Base-by-base conservation (phyloP, 768 basidiomycete genomes). In the Amanita polypyramis region DNA sequence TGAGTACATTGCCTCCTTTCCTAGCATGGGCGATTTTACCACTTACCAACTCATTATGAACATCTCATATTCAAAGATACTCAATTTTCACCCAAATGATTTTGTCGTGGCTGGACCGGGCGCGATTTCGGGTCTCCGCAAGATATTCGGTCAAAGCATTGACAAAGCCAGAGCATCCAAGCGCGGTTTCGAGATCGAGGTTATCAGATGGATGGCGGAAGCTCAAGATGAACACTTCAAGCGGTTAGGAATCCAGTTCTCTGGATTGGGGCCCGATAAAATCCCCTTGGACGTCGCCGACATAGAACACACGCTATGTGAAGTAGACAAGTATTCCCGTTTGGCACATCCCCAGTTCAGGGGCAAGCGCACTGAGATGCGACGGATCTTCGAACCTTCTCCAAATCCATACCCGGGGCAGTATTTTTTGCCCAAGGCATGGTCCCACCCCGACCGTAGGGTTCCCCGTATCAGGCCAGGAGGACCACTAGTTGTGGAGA, bases 271-370 rank as follows among this genome's bases (percentile, higher is more conserved):
- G 14, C 68, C 72, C 0, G 51, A 70, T 2, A 54, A 58, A 12
- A 65, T 75, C 10, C 74, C 75, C 5, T 76, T 83, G 70, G 70
- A 73, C 54, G 64, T 86, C 42, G 76, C 79, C 32, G 87, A 90
- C 59, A 67, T 89, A 45, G 87, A 90, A 65, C 87, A 90, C 59
- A 70, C 79, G 1, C 63, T 89, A 12, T 90, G 87, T 63, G 87
- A 90, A 59, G 70, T 82, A 38, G 83, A 87, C 64, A 85, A 88
- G 58, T 89, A 88, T 56, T 69, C 77, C 35, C 80, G 85, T 39
- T 65, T 65, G n/a, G 66, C 62, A 15, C 74, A 78, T 58, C 75
- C 77, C 2, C 34, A 61, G 9, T 57, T 79, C 48, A 69, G 65
- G 49, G 72, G 69, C 25, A 64, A 56, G 37, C 67, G 75, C 37